Evolutionary conservation across 306 rosid species (phyloP), one percentile per base, ranked within the genome.

Genomic region (Astragalus membranaceus): DNA sequence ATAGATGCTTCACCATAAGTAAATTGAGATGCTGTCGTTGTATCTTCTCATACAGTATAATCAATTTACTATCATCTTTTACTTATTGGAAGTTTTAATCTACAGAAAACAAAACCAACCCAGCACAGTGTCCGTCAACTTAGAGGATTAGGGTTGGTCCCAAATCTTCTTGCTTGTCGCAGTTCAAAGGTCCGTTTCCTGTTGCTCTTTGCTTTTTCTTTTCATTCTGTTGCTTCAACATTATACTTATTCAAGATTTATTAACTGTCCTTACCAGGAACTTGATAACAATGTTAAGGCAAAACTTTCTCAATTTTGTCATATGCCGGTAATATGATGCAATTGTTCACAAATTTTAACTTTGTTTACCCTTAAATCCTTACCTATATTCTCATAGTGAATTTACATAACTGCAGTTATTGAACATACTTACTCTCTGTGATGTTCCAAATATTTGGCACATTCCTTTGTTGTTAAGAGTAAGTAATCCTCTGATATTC

Each of bases 371-470:
- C 48, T 37, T 52, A 14, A 20, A 39, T 23, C 59, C 15, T 72
- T 42, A 20, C 51, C 17, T 43, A 46, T 36, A 13, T 66, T 69
- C 58, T 49, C 71, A 71, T 62, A 74, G 37, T 7, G 56, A 70
- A 8, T 20, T 32, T 41, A 68, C 44, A 50, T 47, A 9, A 66
- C 72, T 79, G 75, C 88, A 92, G 98, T 83, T 63, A 39, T 84
- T 85, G 36, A 88, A 82, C 76, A 81, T 92, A 75, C 83, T 92
- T 57, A 85, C 93, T 37, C 92, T 92, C 14, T 86, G 87, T 53
- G 98, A 92, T 57, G 98, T 92, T 75, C 86, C 96, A 66, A 92
- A 92, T 80, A 92, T 92, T 64, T 92, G 98, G 98, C 96, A 88
- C 80, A 81, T 92, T 82, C 98, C 98, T 77, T 69, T 92, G 79